These are phyloP conservation scores for Euphorbia celastroides DNA, from an alignment of 441 rosid genomes.

Conservation along the genomic window DNA sequence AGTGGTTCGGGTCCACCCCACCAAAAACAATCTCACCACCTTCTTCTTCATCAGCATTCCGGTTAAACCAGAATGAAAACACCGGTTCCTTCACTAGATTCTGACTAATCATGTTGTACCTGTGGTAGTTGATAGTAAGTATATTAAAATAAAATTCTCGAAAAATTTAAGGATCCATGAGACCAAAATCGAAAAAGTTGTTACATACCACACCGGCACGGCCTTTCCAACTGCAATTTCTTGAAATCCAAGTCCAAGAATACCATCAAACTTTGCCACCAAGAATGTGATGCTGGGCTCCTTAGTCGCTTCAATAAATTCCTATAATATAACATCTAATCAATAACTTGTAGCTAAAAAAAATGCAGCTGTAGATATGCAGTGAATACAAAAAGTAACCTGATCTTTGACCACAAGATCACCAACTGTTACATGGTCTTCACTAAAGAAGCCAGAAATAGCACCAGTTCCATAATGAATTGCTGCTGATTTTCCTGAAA, in stretches of 20 bases:
- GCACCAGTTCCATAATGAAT: conserved; percentile 88
- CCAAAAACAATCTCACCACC: conserved; percentile 86
- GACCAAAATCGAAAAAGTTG: background rate
- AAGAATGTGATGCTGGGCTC: conserved; percentile 72
- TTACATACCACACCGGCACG: conserved; percentile 63
- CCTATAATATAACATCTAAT: conserved; percentile 32
- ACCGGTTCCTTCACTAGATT: conserved; percentile 60
- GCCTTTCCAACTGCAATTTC: conserved; percentile 79
- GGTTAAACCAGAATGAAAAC: conserved; percentile 86
- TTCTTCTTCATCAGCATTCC: conserved; percentile 54
- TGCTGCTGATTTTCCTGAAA: conserved; percentile 59
- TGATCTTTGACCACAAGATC: conserved; percentile 61
- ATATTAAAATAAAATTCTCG: background rate
- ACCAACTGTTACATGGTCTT: conserved; percentile 66
- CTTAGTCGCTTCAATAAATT: conserved; percentile 75
- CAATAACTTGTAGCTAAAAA: background rate
- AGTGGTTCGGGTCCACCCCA: conserved; percentile 68
- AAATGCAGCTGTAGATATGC: background rate
- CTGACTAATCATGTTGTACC: conserved; percentile 89
- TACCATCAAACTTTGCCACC: conserved; percentile 80
- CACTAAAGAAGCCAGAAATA: conserved; percentile 69
- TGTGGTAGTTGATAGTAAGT: conserved; percentile 19
- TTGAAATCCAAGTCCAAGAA: conserved; percentile 85
- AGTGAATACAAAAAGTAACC: conserved; percentile 26
- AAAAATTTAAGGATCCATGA: conserved; percentile 5